phyloP scores from a whole-genome alignment of 2,329 filamentous ascomycete genomes.

The Alternaria hordeiaustralica region DNA sequence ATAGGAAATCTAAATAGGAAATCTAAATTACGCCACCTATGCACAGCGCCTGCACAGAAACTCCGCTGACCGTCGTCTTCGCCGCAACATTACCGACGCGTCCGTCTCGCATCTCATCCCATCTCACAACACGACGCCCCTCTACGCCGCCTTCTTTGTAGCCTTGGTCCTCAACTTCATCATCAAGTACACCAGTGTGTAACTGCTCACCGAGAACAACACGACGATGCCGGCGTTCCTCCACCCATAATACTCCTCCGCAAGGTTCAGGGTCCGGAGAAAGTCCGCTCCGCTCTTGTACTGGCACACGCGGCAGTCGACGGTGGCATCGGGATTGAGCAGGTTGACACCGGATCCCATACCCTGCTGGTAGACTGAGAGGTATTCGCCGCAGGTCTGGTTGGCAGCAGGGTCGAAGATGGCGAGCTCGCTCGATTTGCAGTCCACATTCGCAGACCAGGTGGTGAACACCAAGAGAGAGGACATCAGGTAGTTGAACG shows the following conservation, averaged over 20 bases:
- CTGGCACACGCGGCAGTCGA: slow-evolving; percentile 65
- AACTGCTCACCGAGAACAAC: slow-evolving; percentile 62
- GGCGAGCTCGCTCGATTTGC: slow-evolving; percentile 42
- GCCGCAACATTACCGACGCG: neutral
- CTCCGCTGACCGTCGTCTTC: neutral
- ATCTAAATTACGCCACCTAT: neutral
- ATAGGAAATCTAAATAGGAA: neutral
- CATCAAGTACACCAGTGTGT: slow-evolving; percentile 54
- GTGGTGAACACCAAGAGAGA: slow-evolving; percentile 47
- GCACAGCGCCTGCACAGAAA: neutral
- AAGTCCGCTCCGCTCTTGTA: slow-evolving; percentile 66
- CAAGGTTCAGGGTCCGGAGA: slow-evolving; percentile 64
- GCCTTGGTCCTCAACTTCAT: slow-evolving; percentile 52
- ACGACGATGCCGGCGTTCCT: slow-evolving; percentile 66
- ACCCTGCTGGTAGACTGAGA: slow-evolving; percentile 59
- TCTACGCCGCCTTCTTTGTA: neutral
- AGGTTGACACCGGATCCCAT: slow-evolving; percentile 57
- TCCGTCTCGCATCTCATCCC: neutral
- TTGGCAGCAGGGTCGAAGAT: slow-evolving; percentile 57
- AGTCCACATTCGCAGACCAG: slow-evolving; percentile 49
- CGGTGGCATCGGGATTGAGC: slow-evolving; percentile 64
- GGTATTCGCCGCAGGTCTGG: slow-evolving; percentile 65
- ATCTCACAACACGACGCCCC: neutral
- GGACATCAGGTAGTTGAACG: slow-evolving; percentile 51
- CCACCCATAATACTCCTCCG: slow-evolving; percentile 69